Base-by-base conservation (phyloP, 2,329 filamentous ascomycete species). In the Lasiodiplodia gonubiensis region DNA sequence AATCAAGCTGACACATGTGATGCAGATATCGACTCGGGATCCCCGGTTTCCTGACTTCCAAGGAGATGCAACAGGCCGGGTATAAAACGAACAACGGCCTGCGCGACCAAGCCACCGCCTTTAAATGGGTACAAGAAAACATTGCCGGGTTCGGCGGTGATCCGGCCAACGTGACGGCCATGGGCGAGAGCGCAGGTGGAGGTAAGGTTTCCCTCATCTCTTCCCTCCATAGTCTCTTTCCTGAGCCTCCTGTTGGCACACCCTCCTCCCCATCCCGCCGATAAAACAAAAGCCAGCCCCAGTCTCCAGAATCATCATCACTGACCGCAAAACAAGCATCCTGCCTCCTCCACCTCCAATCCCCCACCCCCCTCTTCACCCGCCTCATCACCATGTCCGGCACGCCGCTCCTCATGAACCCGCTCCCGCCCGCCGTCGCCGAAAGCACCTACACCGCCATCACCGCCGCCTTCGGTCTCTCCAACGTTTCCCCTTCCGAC, bases 111-210 rank as follows among this genome's bases (percentile, higher is more conserved):
- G 71, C 74, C 4, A 71, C 72, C 4, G 80, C 79, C 7, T 66
- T 81, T 18, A 68, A 71, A 59, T 81, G 80, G 80, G 70, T 80
- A 7, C 72, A 73, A 37, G 72, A 74, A 16, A 72, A 78, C 61
- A 80, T 81, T 51, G 64, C 68, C 21, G 76, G 75, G 0, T 81
- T 81, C 64, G 79, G 79, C 2, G 79, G 80, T 12, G 70, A 81
- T 64, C 70, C 77, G 12, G 72, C 76, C 11, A 74, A 78, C 54
- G 73, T 81, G 11, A 81, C 79, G 0, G 70, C 80, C 7, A 74
- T 80, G n/a, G 84, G 84, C 18, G 80, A 85, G 70, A 83, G 80
- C 57, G 82, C 82, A 6, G 84, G 84, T 37, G 83, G 76, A n/a
- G 75, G 82, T 80, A 74, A 70, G 78, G 70, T 27, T 42, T 42